Base-by-base conservation (phyloP, 2,329 filamentous ascomycete species). In the Ophiostoma quercus region DNA sequence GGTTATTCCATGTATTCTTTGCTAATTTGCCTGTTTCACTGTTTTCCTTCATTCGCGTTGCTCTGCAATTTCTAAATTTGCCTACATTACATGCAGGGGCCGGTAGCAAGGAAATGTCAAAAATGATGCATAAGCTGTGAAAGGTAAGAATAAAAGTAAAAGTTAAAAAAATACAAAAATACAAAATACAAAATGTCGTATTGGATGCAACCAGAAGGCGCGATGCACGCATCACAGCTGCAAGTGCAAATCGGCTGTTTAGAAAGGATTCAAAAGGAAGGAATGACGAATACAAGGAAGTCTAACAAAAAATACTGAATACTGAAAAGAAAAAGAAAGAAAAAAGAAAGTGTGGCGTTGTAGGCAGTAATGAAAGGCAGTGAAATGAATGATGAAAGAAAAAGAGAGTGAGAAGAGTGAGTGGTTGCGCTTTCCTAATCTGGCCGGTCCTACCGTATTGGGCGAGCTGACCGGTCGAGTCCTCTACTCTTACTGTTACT, bases 391-490 rank as follows among this genome's bases (percentile, higher is more conserved):
- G 19, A 22, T 22, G 47, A 54, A 22, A 54, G 47, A 54, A 9
- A 39, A 6, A 8, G 37, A 39, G 11, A 39, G 2, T 8, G 37
- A 39, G 9, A 39, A 39, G 37, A 39, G 11, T 7, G 34, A 37
- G 51, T 12, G 51, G 51, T 57, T 29, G n/a, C n/a, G 51, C 51
- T 57, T 57, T 57, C n/a, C 51, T 57, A 25, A n/a, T 57, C 25
- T 25, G 51, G 51, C 16, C 7, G n/a, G 1, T 57, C 6, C 51
- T 22, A 22, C 51, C 51, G n/a, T 54, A 25, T 25, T 25, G 19
- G 51, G 51, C 22, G 16, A 12, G 51, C n/a, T 54, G 51, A 11
- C 41, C 41, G 41, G 16, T 47, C 14, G 39, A 29, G 25, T 29
- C 25, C 25, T 29, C 25, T 29, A 29, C 25, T 29, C 25, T n/a